Evolutionary conservation across 108 stramenopile species (phyloP).

Genomic region (Cylindrotheca fusiformis): DNA sequence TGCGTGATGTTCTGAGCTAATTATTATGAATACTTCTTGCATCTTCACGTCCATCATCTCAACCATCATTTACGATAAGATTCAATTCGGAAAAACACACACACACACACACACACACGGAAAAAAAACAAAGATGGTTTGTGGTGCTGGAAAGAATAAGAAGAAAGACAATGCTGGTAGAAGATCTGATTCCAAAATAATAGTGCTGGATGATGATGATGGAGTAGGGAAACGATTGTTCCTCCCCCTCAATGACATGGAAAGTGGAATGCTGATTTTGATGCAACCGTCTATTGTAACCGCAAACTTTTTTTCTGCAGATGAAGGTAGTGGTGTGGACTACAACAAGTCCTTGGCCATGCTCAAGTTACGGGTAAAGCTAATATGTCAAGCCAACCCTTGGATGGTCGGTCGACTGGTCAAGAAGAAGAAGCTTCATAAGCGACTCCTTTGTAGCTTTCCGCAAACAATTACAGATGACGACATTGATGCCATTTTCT

Average conservation of each 20-base stretch:
- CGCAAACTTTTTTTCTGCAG: not conserved
- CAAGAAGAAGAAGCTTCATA: not conserved
- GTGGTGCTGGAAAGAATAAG: too few relatives aligned
- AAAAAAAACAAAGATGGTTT: too few relatives aligned
- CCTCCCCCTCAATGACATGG: not conserved
- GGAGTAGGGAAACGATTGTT: too few relatives aligned
- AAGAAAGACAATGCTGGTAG: too few relatives aligned
- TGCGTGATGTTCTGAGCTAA: too few relatives aligned
- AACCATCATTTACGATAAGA: too few relatives aligned
- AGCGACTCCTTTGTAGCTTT: not conserved
- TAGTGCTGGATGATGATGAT: too few relatives aligned
- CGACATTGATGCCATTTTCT: not conserved
- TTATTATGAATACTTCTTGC: too few relatives aligned
- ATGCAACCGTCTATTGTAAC: not conserved
- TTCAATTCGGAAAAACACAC: too few relatives aligned
- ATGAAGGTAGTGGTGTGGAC: not conserved
- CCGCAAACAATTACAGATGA: not conserved
- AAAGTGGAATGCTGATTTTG: not conserved
- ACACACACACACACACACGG: too few relatives aligned
- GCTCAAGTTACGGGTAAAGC: not conserved
- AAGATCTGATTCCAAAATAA: too few relatives aligned
- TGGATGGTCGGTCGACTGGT: not conserved
- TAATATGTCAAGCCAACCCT: not conserved
- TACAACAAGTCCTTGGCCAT: not conserved
- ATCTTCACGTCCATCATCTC: too few relatives aligned